phyloP scores from a whole-genome alignment of 2,329 filamentous ascomycete species.

The Aspergillus novofumigatus region DNA sequence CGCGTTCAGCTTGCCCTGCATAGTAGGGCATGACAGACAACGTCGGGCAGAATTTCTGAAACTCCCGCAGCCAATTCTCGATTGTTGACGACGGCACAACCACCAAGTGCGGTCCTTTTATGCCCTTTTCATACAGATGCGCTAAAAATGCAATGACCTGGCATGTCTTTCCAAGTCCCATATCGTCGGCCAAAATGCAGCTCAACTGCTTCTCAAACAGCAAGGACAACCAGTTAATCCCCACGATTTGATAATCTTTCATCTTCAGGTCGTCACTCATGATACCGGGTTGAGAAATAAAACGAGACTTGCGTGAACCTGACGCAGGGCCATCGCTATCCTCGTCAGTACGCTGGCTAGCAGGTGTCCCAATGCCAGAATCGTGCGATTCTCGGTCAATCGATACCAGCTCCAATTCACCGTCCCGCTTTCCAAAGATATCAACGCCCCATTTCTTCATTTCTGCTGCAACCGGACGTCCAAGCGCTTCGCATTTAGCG shows the following conservation, averaged over 20 bases:
- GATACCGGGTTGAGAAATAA: slow-evolving; percentile 65
- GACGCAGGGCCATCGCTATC: slow-evolving; percentile 42
- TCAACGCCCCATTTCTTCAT: slow-evolving; percentile 67
- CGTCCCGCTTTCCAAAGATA: slow-evolving; percentile 58
- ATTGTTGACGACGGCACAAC: slow-evolving; percentile 90
- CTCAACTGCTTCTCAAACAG: slow-evolving; percentile 76
- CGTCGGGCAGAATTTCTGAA: slow-evolving; percentile 76
- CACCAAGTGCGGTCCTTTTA: slow-evolving; percentile 71
- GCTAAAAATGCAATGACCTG: slow-evolving; percentile 92
- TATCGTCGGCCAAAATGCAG: slow-evolving; percentile 93
- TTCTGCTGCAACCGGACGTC: slow-evolving; percentile 60
- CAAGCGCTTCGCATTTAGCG: slow-evolving; percentile 67
- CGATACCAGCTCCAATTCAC: slow-evolving; percentile 58
- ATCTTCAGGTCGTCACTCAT: slow-evolving; percentile 74
- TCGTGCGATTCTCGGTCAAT: slow-evolving; percentile 53
- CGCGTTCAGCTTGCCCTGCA: slow-evolving; percentile 64
- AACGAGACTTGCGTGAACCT: slow-evolving; percentile 36
- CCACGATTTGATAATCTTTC: slow-evolving; percentile 92
- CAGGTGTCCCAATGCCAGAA: slow-evolving; percentile 65
- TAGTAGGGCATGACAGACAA: slow-evolving; percentile 71
- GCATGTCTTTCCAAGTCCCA: slow-evolving; percentile 93
- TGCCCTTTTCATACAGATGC: slow-evolving; percentile 67
- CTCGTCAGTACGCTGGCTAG: slow-evolving; percentile 42
- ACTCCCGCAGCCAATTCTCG: slow-evolving; percentile 93
- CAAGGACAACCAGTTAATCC: slow-evolving; percentile 88